Evolutionary conservation across 2,329 filamentous ascomycete genomes (phyloP).

Genomic region (Neonectria ditissima): DNA sequence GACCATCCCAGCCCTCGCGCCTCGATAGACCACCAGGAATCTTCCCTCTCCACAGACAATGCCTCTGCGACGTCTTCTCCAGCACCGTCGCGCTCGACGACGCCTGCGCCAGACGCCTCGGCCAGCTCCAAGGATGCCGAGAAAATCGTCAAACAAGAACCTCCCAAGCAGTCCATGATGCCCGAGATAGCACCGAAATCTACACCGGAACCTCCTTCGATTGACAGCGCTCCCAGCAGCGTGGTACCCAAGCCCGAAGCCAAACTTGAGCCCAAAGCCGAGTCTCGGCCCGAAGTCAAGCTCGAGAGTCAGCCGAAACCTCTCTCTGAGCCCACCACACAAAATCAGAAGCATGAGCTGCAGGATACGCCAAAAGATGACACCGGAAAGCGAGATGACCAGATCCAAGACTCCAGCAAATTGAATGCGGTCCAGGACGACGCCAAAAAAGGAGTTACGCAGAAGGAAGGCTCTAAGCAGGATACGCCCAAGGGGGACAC

Average conservation of each 20-base stretch:
- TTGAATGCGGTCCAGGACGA: neutral
- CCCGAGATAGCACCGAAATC: conserved; percentile 23
- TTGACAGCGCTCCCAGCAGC: conserved; percentile 15
- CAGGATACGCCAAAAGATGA: neutral
- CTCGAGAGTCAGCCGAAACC: conserved; percentile 4
- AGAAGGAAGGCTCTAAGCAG: neutral
- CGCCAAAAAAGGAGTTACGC: neutral
- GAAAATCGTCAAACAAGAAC: conserved; percentile 4
- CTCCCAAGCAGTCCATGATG: conserved; percentile 21
- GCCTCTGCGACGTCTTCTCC: conserved; percentile 28
- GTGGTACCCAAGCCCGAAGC: conserved; percentile 5
- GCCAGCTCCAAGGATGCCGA: neutral
- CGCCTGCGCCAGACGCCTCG: conserved; percentile 3
- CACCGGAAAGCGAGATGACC: neutral
- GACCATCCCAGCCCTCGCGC: conserved; percentile 47
- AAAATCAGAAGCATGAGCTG: neutral
- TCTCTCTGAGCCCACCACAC: neutral
- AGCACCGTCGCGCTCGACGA: conserved; percentile 13
- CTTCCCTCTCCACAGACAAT: conserved; percentile 34
- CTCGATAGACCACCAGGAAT: conserved; percentile 46
- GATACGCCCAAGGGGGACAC: neutral
- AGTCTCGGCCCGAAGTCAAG: neutral
- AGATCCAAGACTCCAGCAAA: neutral
- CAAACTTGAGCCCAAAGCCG: neutral
- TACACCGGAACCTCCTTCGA: conserved; percentile 7